Evolutionary conservation across 1,284 basidiomycete species (phyloP).

Genomic region (Inonotus obliquus): DNA sequence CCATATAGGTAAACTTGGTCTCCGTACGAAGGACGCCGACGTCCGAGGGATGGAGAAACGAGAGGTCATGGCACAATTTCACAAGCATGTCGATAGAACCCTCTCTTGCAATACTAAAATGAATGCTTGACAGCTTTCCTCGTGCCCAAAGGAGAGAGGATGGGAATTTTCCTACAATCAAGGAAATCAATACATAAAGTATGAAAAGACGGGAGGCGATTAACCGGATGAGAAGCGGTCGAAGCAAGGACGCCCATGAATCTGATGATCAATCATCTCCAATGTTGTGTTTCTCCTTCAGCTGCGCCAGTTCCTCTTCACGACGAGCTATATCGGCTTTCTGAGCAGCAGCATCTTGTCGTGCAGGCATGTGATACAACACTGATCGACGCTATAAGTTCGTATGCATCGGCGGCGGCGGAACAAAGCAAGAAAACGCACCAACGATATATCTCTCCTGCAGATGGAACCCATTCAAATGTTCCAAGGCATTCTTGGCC

Average conservation of each 20-base stretch:
- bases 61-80: too few species aligned
- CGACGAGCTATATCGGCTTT: conserved; percentile 90
- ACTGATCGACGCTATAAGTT: conserved; percentile 41
- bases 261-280: conserved; percentile 46
- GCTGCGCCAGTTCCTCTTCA: conserved; percentile 84
- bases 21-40: too few species aligned
- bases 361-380: conserved; percentile 95
- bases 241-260: background rate
- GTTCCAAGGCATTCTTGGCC: conserved; percentile 95
- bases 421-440: conserved; percentile 25
- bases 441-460: conserved; percentile 95
- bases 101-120: too few species aligned
- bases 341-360: conserved; percentile 87
- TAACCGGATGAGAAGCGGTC: background rate
- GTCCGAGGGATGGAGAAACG: too few species aligned
- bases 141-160: background rate
- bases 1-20: too few species aligned
- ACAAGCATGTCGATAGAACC: too few species aligned
- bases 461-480: conserved; percentile 96
- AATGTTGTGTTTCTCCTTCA: conserved; percentile 86
- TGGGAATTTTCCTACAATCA: too few species aligned
- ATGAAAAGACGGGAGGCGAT: background rate
- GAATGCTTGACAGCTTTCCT: background rate
- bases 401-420: background rate
- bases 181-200: too few species aligned